A percentile compares a stretch with the other conserved stretches of the same genome.
Evolutionary conservation across 306 rosid species (phyloP).

Genomic region (Abrus pulchellus): DNA sequence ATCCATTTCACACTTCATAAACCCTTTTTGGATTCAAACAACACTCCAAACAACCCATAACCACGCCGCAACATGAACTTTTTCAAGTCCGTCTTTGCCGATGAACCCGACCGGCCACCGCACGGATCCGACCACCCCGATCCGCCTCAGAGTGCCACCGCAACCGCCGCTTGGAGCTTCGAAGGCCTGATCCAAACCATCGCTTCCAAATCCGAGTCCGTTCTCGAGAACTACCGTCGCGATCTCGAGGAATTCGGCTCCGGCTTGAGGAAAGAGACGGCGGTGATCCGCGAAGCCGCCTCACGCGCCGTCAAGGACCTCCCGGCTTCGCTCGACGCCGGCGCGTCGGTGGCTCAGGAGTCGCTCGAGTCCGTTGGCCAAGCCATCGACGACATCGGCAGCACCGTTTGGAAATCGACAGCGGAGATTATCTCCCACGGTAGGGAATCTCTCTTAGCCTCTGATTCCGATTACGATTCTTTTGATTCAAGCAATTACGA

Average conservation of each 20-base stretch:
- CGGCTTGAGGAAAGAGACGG: conserved; percentile 74
- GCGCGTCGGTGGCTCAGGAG: conserved; percentile 92
- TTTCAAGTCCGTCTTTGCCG: conserved; percentile 77
- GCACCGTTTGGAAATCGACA: conserved; percentile 91
- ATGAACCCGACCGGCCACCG: conserved; percentile 55
- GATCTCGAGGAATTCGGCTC: conserved; percentile 90
- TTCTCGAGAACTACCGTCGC: conserved; percentile 74
- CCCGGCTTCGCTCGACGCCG: conserved; percentile 79
- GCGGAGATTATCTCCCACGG: conserved; percentile 83
- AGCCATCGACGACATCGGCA: conserved; percentile 92
- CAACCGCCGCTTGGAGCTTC: conserved; percentile 71
- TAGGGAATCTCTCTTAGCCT: conserved; percentile 65
- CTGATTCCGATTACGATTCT: conserved; percentile 64
- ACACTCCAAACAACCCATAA: background rate
- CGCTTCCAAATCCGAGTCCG: conserved; percentile 82
- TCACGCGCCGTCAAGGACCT: conserved; percentile 92
- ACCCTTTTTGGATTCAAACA: background rate
- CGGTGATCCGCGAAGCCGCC: conserved; percentile 84
- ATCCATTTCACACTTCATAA: background rate
- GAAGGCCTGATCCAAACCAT: conserved; percentile 80
- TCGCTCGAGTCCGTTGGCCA: conserved; percentile 96
- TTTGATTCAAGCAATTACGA: conserved; percentile 44
- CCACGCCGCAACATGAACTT: conserved; percentile 55
- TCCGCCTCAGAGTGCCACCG: background rate
- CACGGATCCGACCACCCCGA: conserved; percentile 40